Evolutionary conservation across 2,329 filamentous ascomycete species (phyloP), one percentile per base, ranked within the genome.

Genomic region (Neofusicoccum umdonicola): DNA sequence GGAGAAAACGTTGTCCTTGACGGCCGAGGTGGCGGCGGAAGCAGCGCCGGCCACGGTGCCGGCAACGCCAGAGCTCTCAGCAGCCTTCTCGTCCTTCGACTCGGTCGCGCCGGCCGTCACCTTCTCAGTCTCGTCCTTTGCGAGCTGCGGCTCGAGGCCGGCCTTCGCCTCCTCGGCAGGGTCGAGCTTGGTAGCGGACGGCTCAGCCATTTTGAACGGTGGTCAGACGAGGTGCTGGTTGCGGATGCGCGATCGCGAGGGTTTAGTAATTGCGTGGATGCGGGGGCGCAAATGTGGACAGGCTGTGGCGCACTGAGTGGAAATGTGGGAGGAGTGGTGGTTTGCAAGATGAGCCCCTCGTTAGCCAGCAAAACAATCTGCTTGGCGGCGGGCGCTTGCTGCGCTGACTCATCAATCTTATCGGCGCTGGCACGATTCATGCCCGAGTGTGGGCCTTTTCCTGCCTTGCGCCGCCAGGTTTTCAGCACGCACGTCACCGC

Each of bases 1-100:
- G 80, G 92, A 94, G 84, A 98, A 98, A 69, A 98, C 91, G 69
- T 82, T 83, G 72, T 82, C 81, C 74, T 82, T 82, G 19, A 80
- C 80, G 42, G 79, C 75, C 17, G 76, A 67, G 2, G 75, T 70
- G 27, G 76, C 73, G 48, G 70, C 70, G 5, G 73, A 66, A 17
- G 75, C 74, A 58, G 74, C 78, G 67, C 77, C 76, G 63, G 78
- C 74, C 56, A 74, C 73, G 64, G 73, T 75, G 71, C 78, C 75
- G 27, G 75, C 74, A 56, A 73, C 68, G 52, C 51, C 42, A 54
- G 51, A 31, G 31, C 52, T 41, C 27, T 68, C 48, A 9, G 69
- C 68, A n/a, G 74, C 81, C 83, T 85, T 85, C 72, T 83, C 80
- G 71, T 86, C 84, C 71, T 74, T 74, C 47, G 71, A 54, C 64